These are phyloP conservation scores for Collariella sp. DNA, from an alignment of 495 filamentous ascomycete species.

Conservation along the genomic window DNA sequence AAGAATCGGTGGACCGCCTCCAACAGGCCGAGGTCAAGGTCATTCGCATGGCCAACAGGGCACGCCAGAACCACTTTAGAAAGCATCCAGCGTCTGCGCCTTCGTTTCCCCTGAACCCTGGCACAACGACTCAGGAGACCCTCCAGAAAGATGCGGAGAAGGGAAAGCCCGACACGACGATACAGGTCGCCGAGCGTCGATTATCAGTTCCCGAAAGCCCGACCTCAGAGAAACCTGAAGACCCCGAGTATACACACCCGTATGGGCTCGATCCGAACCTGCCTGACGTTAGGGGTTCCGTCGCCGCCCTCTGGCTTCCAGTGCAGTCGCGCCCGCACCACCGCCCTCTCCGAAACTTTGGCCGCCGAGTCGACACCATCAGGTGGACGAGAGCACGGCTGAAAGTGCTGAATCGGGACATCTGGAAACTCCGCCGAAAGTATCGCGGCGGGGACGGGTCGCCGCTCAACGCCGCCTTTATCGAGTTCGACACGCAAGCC, in stretches of 20 bases:
- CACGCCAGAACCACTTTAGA: slow-evolving; percentile 40
- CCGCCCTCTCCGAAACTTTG: slow-evolving; percentile 44
- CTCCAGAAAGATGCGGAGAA: slow-evolving; percentile 17
- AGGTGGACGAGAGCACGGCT: slow-evolving; percentile 74
- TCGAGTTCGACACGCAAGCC: slow-evolving; percentile 69
- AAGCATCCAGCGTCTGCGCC: slow-evolving; percentile 32
- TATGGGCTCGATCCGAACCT: slow-evolving; percentile 34
- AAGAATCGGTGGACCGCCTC: slow-evolving; percentile 50
- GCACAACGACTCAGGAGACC: not conserved
- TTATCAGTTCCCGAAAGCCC: slow-evolving; percentile 14
- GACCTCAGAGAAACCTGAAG: slow-evolving; percentile 9
- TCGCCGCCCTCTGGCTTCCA: slow-evolving; percentile 72
- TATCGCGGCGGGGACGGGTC: slow-evolving; percentile 38
- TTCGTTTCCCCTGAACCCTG: not conserved
- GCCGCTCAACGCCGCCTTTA: slow-evolving; percentile 59
- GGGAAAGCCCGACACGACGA: slow-evolving; percentile 13
- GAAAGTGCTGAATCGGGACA: slow-evolving; percentile 62
- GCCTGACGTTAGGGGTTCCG: slow-evolving; percentile 48
- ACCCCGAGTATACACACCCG: slow-evolving; percentile 27
- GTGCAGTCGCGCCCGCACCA: slow-evolving; percentile 48
- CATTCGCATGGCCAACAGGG: slow-evolving; percentile 52
- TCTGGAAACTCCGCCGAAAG: slow-evolving; percentile 49
- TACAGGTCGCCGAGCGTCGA: slow-evolving; percentile 16
- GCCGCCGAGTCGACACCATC: slow-evolving; percentile 65
- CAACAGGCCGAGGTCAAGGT: slow-evolving; percentile 59